Base-by-base conservation (phyloP, 176 grass and related monocot species). In the Zoysia japonica region DNA sequence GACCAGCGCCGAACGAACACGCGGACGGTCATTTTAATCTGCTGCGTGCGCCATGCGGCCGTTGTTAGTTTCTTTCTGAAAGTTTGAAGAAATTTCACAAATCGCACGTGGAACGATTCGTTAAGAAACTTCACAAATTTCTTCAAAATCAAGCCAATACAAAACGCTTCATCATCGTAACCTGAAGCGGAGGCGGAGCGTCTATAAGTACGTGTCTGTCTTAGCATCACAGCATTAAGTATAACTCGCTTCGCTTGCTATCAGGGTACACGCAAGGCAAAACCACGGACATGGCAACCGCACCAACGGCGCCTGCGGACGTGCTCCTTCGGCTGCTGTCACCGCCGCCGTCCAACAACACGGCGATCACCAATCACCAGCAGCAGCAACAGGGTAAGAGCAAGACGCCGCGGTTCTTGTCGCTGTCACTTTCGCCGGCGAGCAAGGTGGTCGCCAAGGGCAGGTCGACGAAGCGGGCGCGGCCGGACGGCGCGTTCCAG, bases 371-470 rank as follows among this genome's bases (percentile, higher is more conserved):
- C 5, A 16, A 16, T 14, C 12, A 17, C 2, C 6, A 13, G 11
- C 11, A 28, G 28, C 28, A 28, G 28, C 28, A 28, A 28, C 28
- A 28, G 28, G 28, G 28, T 28, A 28, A 28, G 28, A 28, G 28
- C 28, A 28, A 28, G 28, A 28, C 28, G 28, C 19, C 49, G 8
- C 51, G 41, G 41, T 20, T 81, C 36, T 14, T 83, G 4, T 45
- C 38, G 1, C 70, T 86, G 20, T 65, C 85, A 3, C 40, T 54
- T 14, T 69, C 78, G 4, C 8, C 71, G 76, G 28, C 55, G 17
- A 88, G 87, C 77, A 84, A 20, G 65, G 64, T 41, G 28, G 84
- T 88, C 54, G 17, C 3, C 17, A 88, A 88, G 75, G 9, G 53
- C 19, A 17, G 11, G 9, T 15, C 54, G 35, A 45, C 3, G 44